Base-by-base conservation (phyloP, 139 green algal species). In the Coelastrella sp. region DNA sequence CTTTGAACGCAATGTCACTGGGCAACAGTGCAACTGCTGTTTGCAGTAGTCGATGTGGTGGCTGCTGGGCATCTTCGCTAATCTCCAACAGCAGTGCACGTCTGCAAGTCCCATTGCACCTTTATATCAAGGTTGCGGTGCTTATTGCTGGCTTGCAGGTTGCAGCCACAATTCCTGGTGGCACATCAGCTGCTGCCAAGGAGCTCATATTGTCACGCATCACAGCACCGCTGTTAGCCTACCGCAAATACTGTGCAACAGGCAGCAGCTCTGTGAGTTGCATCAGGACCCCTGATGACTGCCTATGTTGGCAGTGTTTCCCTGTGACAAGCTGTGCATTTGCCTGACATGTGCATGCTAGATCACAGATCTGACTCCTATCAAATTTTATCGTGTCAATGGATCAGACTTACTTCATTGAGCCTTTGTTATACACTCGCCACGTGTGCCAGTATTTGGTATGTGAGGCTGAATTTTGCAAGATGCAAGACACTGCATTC, bases 181-280 rank as follows among this genome's bases (percentile, higher is more conserved):
- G 65, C 49, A 92, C 93, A 8, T 85, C 96, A 84, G 89, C 91
- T 9, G 87, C 85, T 66, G 92, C 87, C 84, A 93, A 94, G 86
- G 96, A 98, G 65, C 63, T 87, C 24, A 92, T 96, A 63, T 68
- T 89, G 24, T 25, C n/a, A n/a, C 80, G 88, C 70, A 94, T 87
- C 84, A 94, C 90, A 86, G 76, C 90, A 10, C 91, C 90, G 20
- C 92, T 94, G 84, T 88, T 58, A 19, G 91, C 94, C 11, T 98
- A 98, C 92, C 93, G 96, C 87, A 95, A 95, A 80, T 94, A 98
- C 91, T 98, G 96, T 90, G 95, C 96, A 57, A 93, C 88, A 78
- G 92, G 86, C 78, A 91, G 75, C 91, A 92, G 89, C 82, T 25
- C 89, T 70, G 87, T 90, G 58, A 66, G 84, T 63, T 11, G 17